Conservation (phyloP, 2,329 filamentous ascomycete genomes). For the Raffaelea arxii region DNA sequence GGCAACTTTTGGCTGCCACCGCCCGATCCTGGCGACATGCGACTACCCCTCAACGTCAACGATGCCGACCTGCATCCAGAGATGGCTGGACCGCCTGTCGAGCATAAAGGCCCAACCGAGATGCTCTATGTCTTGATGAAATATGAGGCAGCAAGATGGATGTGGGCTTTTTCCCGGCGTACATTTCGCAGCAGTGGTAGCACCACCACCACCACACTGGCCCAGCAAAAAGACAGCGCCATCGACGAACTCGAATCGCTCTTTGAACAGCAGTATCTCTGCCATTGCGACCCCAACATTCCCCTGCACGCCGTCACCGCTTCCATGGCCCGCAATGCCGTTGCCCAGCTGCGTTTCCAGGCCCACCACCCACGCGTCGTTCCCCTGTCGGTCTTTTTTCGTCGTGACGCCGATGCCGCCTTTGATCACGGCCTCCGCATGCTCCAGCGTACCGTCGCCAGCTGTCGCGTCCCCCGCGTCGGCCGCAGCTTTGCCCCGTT, state of each 20-base stretch:
- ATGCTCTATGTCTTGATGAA: conserved; percentile 35
- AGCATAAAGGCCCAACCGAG: conserved; percentile 43
- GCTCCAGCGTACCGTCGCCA: conserved; percentile 14
- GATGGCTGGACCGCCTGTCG: conserved; percentile 36
- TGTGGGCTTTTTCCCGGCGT: conserved; percentile 12
- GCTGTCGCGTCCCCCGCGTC: conserved; percentile 8
- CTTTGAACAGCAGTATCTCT: conserved; percentile 15
- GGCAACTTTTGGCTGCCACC: conserved; percentile 26
- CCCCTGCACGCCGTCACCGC: conserved; percentile 18
- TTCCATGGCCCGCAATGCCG: conserved; percentile 14
- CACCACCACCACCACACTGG: conserved; percentile 6
- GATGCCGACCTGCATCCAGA: conserved; percentile 40
- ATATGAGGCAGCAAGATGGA: conserved; percentile 19
- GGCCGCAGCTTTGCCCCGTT: conserved; percentile 18
- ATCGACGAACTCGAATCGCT: conserved; percentile 19
- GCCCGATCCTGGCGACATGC: conserved; percentile 28
- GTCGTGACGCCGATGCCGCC: conserved; percentile 14
- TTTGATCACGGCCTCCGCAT: conserved; percentile 16
- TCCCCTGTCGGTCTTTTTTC: conserved; percentile 6
- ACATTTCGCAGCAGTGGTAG: background rate
- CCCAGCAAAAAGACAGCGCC: conserved; percentile 12
- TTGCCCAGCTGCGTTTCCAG: conserved; percentile 21
- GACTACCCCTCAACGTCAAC: conserved; percentile 47
- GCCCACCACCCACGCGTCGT: conserved; percentile 17
- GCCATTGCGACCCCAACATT: conserved; percentile 16